A percentile compares a stretch with the other conserved stretches of the same genome.
Evolutionary conservation across 768 basidiomycete species (phyloP).

Genomic region (Cystofilobasidium ferigula): DNA sequence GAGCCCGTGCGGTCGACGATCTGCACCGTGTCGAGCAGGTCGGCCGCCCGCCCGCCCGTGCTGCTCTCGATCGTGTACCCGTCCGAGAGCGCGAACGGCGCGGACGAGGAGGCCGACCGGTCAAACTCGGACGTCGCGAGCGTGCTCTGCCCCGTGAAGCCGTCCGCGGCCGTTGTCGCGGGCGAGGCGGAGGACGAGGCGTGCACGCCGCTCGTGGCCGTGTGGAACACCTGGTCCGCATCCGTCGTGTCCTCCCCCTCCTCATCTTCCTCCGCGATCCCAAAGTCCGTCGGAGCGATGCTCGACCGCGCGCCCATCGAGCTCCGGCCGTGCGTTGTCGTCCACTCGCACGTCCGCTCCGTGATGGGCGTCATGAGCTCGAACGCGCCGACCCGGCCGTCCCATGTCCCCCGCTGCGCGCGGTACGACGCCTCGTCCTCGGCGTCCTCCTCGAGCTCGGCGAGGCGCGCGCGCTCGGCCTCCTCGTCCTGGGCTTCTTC

Average conservation of each 20-base stretch:
- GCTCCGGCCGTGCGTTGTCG: slow-evolving; percentile 49
- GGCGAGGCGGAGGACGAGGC: not conserved
- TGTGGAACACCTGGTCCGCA: slow-evolving; percentile 13
- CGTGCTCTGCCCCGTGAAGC: not conserved
- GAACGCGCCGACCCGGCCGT: slow-evolving; percentile 42
- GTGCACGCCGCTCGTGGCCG: not conserved
- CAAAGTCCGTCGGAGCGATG: slow-evolving; percentile 12
- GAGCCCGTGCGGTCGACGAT: slow-evolving; percentile 19
- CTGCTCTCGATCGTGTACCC: slow-evolving; percentile 37
- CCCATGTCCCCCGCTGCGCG: slow-evolving; percentile 27
- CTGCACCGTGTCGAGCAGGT: slow-evolving; percentile 28
- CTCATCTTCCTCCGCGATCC: slow-evolving; percentile 29
- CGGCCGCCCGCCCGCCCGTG: slow-evolving; percentile 30
- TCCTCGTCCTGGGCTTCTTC: slow-evolving; percentile 19
- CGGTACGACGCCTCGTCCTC: slow-evolving; percentile 25
- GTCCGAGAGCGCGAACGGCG: slow-evolving; percentile 33
- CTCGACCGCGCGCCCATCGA: slow-evolving; percentile 31
- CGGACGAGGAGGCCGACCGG: slow-evolving; percentile 28
- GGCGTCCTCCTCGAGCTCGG: slow-evolving; percentile 16
- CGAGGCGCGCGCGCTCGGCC: not conserved
- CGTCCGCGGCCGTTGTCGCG: not conserved
- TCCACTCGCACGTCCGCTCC: slow-evolving; percentile 81
- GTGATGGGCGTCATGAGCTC: slow-evolving; percentile 96
- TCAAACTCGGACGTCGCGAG: slow-evolving; percentile 18
- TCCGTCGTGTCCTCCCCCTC: slow-evolving; percentile 33